Percentiles rank a stretch among this genome's conserved stretches.
Evolutionary conservation across 495 filamentous ascomycete genomes (phyloP).

Genomic region (Trichoderma orchidacearum): DNA sequence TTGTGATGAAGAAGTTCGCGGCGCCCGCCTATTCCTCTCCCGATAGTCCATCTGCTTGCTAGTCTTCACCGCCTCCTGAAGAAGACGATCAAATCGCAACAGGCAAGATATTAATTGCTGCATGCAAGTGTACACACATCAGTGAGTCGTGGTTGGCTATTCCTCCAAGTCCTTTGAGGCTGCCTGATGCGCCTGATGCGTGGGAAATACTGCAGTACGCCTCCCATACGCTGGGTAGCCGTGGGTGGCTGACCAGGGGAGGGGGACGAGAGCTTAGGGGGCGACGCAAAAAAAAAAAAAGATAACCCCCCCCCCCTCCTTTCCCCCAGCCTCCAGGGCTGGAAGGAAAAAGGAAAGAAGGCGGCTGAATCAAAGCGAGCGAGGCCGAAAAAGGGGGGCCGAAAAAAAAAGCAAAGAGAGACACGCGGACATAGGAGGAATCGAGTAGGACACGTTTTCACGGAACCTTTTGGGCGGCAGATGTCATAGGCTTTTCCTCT

Average conservation of each 20-base stretch:
- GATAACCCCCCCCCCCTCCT: background rate
- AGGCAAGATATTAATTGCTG: background rate
- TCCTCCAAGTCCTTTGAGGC: background rate
- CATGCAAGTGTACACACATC: background rate
- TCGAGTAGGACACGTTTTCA: background rate
- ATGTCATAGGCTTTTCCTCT: background rate
- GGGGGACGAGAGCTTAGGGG: background rate
- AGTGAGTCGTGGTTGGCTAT: background rate
- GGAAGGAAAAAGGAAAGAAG: background rate
- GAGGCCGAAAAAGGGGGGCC: background rate
- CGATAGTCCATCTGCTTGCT: no score
- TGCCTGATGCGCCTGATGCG: background rate
- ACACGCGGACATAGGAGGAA: background rate
- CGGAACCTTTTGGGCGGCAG: background rate
- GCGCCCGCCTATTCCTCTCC: no score
- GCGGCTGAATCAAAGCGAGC: background rate
- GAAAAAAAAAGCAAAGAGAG: background rate
- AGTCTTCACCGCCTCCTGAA: background rate
- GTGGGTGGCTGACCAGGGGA: background rate
- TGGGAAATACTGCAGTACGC: background rate
- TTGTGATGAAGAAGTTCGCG: background rate
- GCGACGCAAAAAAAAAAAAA: background rate
- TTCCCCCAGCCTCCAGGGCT: background rate
- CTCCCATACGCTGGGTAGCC: background rate
- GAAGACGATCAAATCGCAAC: no score